Evolutionary conservation across 176 grass and related monocot species (phyloP), one percentile per base, ranked within the genome.

Genomic region (Ananas comosus): DNA sequence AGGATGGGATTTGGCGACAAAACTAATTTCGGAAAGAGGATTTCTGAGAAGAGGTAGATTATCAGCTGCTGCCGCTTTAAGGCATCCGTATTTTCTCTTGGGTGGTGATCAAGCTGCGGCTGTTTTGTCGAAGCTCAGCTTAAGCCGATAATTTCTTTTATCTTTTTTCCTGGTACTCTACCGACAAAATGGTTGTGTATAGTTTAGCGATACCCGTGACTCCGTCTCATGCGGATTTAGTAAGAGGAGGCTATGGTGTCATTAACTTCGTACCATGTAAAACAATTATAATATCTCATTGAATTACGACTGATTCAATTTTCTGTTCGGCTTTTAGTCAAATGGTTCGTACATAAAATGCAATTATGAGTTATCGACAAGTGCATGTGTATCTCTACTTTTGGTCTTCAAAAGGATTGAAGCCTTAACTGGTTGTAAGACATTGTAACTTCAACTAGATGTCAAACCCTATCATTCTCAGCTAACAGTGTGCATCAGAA

Each of bases 1-100:
- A 29, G 94, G 94, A 0, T 99, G 94, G 94, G 84, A 99, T 86
- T 91, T 99, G n/a, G 94, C 82, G 10, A 99, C 94, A 72, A 99
- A 90, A 81, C 82, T 90, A 74, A 71, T 99, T 72, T 72, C 94
- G 3, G n/a, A 93, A 82, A 73, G 94, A 10, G 84, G 69, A 63
- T 70, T 77, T 82, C 64, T 85, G 66, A 74, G 86, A 10, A 54
- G 85, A 42, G 94, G 87, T 1, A 54, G 94, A 16, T 68, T 99
- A 28, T 82, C 94, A 48, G 86, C 94, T 13, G 80, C 84, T 28
- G 89, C 89, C 24, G 94, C 89, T 49, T 81, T 99, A 66, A 79
- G 94, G 1, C 94, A 99, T 76, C 89, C 87, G 2, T 99, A 99
- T 80, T 99, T 99, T 59, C 85, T 99, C 21, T 81, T 99, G 1